Conservation (phyloP, 352 stramenopile species). For the Globisporangium spiculum region DNA sequence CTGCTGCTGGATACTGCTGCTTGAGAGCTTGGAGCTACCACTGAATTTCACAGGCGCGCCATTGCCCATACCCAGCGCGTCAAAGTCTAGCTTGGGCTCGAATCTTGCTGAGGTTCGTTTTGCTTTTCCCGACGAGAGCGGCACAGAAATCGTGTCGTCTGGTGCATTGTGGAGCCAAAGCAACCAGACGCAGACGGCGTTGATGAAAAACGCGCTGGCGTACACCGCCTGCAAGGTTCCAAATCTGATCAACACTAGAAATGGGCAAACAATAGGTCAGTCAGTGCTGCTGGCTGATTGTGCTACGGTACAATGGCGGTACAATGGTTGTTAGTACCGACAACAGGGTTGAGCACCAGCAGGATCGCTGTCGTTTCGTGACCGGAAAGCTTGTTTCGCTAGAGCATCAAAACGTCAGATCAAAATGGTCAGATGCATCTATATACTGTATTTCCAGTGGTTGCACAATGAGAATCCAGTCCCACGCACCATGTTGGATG, state of each 20-base stretch:
- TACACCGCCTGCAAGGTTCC: slow-evolving; percentile 26
- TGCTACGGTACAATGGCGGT: too few species aligned
- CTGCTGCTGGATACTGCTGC: slow-evolving; percentile 2
- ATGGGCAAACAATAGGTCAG: background rate
- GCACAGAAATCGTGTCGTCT: background rate
- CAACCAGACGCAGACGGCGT: slow-evolving; percentile 37
- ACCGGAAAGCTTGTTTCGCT: slow-evolving; percentile 13
- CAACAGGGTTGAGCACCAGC: slow-evolving; percentile 38
- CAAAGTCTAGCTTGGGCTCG: slow-evolving; percentile 8
- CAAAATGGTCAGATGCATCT: background rate
- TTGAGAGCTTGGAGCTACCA: slow-evolving; percentile 9
- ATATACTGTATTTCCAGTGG: too few species aligned
- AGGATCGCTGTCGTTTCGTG: slow-evolving; percentile 29
- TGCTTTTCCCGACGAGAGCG: background rate
- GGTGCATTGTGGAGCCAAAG: slow-evolving; percentile 34
- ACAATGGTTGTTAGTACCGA: slow-evolving; percentile 22
- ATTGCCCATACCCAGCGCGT: background rate
- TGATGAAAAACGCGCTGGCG: slow-evolving; percentile 33
- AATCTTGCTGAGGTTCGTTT: background rate
- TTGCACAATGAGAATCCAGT: background rate
- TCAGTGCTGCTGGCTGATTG: background rate
- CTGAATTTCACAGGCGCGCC: slow-evolving; percentile 3
- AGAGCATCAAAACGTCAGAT: background rate
- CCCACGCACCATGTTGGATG: slow-evolving; percentile 13
- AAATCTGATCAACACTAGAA: slow-evolving; percentile 45